phyloP scores from a whole-genome alignment of 176 grass and related monocot genomes.

The Ensete glaucum region DNA sequence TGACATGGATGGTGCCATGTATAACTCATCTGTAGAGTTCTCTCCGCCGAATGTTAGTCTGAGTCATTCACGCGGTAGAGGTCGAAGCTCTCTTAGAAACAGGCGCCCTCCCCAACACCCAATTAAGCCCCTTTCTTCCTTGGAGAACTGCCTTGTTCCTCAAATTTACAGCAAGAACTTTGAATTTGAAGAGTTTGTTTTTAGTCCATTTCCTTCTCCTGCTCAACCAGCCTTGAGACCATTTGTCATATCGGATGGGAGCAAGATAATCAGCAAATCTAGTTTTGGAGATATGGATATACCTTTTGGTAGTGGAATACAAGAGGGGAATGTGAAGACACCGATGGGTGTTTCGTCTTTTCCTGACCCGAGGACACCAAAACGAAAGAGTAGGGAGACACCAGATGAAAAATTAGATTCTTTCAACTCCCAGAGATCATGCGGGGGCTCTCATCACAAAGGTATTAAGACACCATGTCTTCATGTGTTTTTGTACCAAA shows the following conservation, averaged over 20 bases:
- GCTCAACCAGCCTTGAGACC: conserved; percentile 33
- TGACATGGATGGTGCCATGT: conserved; percentile 26
- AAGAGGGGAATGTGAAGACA: conserved; percentile 28
- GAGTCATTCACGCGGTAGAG: conserved; percentile 37
- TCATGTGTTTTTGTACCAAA: not conserved
- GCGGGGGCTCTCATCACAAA: conserved; percentile 32
- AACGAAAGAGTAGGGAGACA: conserved; percentile 28
- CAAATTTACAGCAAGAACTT: conserved; percentile 61
- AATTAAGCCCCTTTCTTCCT: conserved; percentile 47
- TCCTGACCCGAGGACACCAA: conserved; percentile 46
- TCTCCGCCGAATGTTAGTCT: conserved; percentile 32
- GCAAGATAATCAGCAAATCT: conserved; percentile 68
- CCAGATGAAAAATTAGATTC: conserved; percentile 4
- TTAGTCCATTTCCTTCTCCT: conserved; percentile 48
- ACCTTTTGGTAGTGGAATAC: conserved; percentile 25
- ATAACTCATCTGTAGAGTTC: conserved; percentile 33
- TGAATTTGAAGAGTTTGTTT: conserved; percentile 72
- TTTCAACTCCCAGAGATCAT: conserved; percentile 24
- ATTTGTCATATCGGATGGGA: conserved; percentile 69
- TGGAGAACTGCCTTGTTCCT: conserved; percentile 59
- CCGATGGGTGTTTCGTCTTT: conserved; percentile 35
- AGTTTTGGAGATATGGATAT: conserved; percentile 31
- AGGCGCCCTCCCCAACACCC: conserved; percentile 34
- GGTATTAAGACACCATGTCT: conserved; percentile 35
- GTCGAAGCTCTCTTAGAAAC: conserved; percentile 53